Conservation (phyloP, 176 grass and related monocot species). For the Leersia perrieri region DNA sequence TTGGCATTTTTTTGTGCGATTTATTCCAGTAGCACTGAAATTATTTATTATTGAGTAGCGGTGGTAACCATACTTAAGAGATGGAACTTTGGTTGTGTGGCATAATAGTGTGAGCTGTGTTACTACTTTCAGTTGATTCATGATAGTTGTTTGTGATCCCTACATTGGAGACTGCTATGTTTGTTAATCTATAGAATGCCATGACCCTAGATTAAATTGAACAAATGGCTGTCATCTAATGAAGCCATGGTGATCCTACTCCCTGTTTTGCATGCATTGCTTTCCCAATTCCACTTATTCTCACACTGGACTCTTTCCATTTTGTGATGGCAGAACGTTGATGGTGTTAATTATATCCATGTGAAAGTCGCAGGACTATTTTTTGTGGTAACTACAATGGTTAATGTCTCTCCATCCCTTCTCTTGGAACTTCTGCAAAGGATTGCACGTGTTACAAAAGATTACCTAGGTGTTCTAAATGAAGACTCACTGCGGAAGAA, state of each 20-base stretch:
- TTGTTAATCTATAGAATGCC: neutral
- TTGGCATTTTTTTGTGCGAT: neutral
- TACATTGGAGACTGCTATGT: neutral
- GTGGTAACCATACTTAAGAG: neutral
- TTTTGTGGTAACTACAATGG: conserved; percentile 96
- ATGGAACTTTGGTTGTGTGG: neutral
- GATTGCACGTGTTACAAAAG: conserved; percentile 96
- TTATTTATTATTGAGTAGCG: neutral
- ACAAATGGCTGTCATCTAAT: neutral
- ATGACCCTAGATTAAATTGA: neutral
- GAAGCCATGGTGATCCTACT: neutral
- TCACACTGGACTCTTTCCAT: neutral
- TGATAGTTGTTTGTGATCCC: neutral
- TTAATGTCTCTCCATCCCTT: conserved; percentile 93
- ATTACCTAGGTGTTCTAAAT: conserved; percentile 89
- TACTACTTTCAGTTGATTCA: neutral
- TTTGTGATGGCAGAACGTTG: conserved; percentile 72
- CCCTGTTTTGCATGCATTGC: neutral
- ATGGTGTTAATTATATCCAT: conserved; percentile 98
- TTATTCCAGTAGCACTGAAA: conserved; percentile 4
- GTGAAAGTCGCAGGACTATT: conserved; percentile 90
- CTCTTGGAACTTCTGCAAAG: conserved; percentile 97
- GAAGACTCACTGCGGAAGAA: conserved; percentile 94
- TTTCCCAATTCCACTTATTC: conserved; percentile 24
- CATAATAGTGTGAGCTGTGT: neutral